Evolutionary conservation across 1,284 basidiomycete genomes (phyloP).

Genomic region (Moniliella sp.): DNA sequence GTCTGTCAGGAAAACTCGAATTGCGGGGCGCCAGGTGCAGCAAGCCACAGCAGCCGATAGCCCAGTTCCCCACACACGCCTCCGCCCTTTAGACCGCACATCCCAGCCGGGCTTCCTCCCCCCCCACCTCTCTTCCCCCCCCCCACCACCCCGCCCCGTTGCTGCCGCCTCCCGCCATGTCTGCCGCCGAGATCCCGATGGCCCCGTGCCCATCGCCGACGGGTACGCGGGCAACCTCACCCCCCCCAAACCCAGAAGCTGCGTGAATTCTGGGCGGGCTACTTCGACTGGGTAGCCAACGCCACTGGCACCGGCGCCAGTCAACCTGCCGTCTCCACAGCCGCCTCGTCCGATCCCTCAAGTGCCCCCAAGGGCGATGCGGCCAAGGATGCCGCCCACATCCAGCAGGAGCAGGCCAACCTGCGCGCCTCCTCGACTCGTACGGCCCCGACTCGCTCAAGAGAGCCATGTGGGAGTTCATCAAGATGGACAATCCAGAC

Average conservation of each 20-base stretch:
- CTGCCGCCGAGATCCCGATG: too few species aligned
- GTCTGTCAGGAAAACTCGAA: too few species aligned
- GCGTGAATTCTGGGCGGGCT: constrained; percentile 26
- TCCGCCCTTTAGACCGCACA: too few species aligned
- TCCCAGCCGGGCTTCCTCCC: too few species aligned
- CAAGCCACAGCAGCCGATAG: too few species aligned
- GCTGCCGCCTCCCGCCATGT: too few species aligned
- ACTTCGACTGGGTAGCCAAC: constrained; percentile 9
- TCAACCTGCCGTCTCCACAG: constrained; percentile 4
- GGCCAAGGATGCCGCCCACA: constrained; percentile 26
- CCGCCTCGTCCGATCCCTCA: constrained; percentile 2
- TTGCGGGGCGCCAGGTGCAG: too few species aligned
- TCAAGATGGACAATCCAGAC: constrained; percentile 8
- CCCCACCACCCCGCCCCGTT: too few species aligned
- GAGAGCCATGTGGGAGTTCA: constrained; percentile 32
- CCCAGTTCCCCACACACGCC: too few species aligned
- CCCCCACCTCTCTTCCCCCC: too few species aligned
- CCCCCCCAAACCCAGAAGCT: constrained; percentile 27
- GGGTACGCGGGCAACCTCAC: constrained; percentile 29
- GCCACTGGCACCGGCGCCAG: neutral
- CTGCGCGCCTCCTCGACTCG: constrained; percentile 27
- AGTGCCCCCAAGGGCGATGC: constrained; percentile 27
- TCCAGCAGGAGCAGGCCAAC: constrained; percentile 28
- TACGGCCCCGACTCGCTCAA: constrained; percentile 32
- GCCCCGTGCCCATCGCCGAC: too few species aligned